Percentiles rank a stretch among this genome's conserved stretches.
Evolutionary conservation across 371 early-diverging fungal genomes (phyloP).

Genomic region (Lichtheimia hyalospora): DNA sequence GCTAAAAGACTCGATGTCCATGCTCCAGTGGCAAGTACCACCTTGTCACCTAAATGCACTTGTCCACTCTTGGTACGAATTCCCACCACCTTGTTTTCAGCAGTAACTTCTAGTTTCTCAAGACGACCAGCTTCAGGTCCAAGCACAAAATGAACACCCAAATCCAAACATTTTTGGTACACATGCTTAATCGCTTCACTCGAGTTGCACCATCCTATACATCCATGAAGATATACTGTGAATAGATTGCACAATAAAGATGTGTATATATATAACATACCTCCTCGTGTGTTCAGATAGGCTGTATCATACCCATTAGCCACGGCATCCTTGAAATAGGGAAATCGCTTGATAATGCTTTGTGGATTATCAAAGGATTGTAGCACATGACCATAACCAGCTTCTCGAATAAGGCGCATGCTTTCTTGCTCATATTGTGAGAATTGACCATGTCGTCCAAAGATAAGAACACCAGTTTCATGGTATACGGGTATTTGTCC

Average conservation of each 20-base stretch:
- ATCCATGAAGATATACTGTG: no score
- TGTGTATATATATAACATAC: slow-evolving; percentile 9
- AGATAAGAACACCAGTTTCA: slow-evolving; percentile 41
- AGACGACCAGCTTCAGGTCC: slow-evolving; percentile 34
- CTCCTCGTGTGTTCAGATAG: slow-evolving; percentile 35
- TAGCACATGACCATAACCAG: slow-evolving; percentile 32
- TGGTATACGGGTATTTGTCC: slow-evolving; percentile 30
- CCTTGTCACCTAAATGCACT: slow-evolving; percentile 32
- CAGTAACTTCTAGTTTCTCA: slow-evolving; percentile 13
- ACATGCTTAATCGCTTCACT: slow-evolving; percentile 30
- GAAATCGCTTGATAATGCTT: slow-evolving; percentile 29
- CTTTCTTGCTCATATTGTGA: slow-evolving; percentile 29
- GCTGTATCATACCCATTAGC: slow-evolving; percentile 26
- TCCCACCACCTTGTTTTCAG: slow-evolving; percentile 27
- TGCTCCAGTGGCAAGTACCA: slow-evolving; percentile 52
- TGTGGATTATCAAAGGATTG: slow-evolving; percentile 24
- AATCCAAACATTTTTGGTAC: slow-evolving; percentile 29
- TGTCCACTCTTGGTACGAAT: slow-evolving; percentile 40
- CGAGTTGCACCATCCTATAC: slow-evolving; percentile 39
- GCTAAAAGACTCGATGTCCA: slow-evolving; percentile 50
- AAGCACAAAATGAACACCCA: slow-evolving; percentile 37
- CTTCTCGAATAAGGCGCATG: slow-evolving; percentile 33
- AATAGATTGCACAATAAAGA: no score
- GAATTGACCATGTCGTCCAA: slow-evolving; percentile 25
- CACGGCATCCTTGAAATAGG: slow-evolving; percentile 32